A percentile compares a stretch with the other conserved stretches of the same genome.
Conservation (phyloP, 164 flowering plant genomes). For the Berberis thunbergii region DNA sequence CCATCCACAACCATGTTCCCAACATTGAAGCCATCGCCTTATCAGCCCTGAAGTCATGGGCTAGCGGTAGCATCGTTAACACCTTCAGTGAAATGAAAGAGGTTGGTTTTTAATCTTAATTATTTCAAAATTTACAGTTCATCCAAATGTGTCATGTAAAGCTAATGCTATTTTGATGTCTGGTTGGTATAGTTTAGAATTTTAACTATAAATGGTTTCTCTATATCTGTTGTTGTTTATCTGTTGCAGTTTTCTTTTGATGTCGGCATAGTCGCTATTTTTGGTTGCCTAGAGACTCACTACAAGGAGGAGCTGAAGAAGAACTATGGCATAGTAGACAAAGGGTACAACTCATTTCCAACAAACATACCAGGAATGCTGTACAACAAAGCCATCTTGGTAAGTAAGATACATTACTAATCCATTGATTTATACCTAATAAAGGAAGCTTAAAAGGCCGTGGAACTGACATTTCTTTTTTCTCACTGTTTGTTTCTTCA, state of each 20-base stretch:
- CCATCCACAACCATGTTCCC: slow-evolving; percentile 35
- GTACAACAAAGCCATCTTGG: slow-evolving; percentile 51
- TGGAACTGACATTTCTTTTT: background rate
- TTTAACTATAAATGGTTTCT: no score
- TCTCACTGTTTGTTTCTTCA: background rate
- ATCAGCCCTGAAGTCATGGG: slow-evolving; percentile 43
- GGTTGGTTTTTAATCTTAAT: slow-evolving; percentile 23
- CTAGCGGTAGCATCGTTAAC: slow-evolving; percentile 39
- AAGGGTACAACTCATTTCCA: slow-evolving; percentile 78
- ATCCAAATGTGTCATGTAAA: no score
- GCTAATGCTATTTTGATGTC: no score
- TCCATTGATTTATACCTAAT: background rate
- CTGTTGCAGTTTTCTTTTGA: slow-evolving; percentile 59
- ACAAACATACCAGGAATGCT: slow-evolving; percentile 59
- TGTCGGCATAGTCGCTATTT: slow-evolving; percentile 52
- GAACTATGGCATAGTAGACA: slow-evolving; percentile 52
- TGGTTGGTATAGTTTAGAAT: no score
- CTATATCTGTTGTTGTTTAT: background rate
- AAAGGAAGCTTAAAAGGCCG: background rate
- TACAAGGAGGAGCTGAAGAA: slow-evolving; percentile 40
- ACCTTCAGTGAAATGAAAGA: slow-evolving; percentile 74
- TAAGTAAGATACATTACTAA: slow-evolving; percentile 12
- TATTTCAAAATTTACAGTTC: background rate
- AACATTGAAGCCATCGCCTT: slow-evolving; percentile 34
- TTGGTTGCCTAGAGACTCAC: slow-evolving; percentile 37